These are phyloP conservation scores for Ilyonectria sp. DNA, from an alignment of 2,329 filamentous ascomycete genomes.

Conservation along the genomic window DNA sequence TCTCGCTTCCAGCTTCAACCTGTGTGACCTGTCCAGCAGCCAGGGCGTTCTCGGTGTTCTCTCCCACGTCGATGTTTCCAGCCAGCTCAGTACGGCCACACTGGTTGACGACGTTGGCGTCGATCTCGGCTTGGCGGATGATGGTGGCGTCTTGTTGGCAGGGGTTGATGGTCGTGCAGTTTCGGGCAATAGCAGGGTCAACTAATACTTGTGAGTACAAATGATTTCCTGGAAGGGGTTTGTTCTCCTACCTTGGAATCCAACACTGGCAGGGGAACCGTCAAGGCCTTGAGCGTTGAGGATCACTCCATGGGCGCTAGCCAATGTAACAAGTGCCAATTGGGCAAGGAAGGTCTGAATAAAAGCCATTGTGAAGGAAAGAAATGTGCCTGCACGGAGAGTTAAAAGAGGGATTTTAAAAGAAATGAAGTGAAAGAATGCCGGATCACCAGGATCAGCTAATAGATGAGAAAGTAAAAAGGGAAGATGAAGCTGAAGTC, in stretches of 20 bases:
- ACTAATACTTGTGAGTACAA: slow-evolving; percentile 53
- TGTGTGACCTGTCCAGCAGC: slow-evolving; percentile 63
- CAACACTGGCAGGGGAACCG: slow-evolving; percentile 63
- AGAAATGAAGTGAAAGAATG: slow-evolving; percentile 31
- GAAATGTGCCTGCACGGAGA: slow-evolving; percentile 42
- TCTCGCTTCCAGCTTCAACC: slow-evolving; percentile 61
- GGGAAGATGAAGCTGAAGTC: slow-evolving; percentile 38
- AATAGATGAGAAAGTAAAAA: slow-evolving; percentile 31
- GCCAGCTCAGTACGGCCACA: slow-evolving; percentile 74
- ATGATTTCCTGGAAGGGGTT: fast-evolving
- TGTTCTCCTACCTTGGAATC: slow-evolving; percentile 61
- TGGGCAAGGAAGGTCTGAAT: slow-evolving; percentile 33
- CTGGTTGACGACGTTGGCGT: slow-evolving; percentile 67
- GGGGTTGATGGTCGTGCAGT: slow-evolving; percentile 75
- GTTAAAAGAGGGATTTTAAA: slow-evolving; percentile 25
- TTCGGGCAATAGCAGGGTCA: slow-evolving; percentile 69
- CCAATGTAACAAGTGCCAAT: slow-evolving; percentile 37
- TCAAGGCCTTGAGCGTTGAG: slow-evolving; percentile 61
- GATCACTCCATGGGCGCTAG: slow-evolving; percentile 61
- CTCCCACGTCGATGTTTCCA: slow-evolving; percentile 74
- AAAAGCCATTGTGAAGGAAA: slow-evolving; percentile 38
- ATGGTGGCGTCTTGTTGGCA: slow-evolving; percentile 77
- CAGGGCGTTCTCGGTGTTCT: slow-evolving; percentile 68
- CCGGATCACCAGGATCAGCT: slow-evolving; percentile 44
- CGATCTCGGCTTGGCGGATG: slow-evolving; percentile 71